Evolutionary conservation across 176 grass and related monocot species (phyloP).

Genomic region (Hordeum marinum): DNA sequence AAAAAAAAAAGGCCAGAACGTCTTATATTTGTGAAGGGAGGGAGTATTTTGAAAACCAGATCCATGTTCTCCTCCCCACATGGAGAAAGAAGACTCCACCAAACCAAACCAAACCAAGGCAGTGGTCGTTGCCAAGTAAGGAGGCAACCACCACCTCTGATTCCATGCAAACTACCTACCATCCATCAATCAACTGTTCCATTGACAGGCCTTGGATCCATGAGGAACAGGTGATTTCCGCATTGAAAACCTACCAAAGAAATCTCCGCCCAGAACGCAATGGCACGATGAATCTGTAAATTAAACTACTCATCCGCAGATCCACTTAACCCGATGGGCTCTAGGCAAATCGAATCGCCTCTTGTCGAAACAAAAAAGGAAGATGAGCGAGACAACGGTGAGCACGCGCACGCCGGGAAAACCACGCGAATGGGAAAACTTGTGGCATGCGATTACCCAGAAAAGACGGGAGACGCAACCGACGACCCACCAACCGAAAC

Average conservation of each 20-base stretch:
- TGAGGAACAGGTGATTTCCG: background rate
- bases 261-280: background rate
- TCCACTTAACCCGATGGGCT: background rate
- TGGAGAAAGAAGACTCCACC: background rate
- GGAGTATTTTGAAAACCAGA: background rate
- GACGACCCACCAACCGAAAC: constrained; percentile 8
- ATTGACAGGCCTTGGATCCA: constrained; percentile 10
- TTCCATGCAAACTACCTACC: background rate
- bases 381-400: background rate
- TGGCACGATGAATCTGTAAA: background rate
- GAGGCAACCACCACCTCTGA: background rate
- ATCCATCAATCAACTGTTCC: constrained; percentile 17
- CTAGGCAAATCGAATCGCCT: background rate
- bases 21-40: too few species aligned
- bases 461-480: background rate
- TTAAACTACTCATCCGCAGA: background rate
- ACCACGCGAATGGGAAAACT: background rate
- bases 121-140: constrained; percentile 6
- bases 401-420: background rate
- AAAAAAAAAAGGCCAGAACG: too few species aligned
- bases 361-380: background rate
- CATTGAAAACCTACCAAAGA: background rate
- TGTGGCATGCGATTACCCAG: background rate
- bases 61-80: background rate
- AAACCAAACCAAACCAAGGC: background rate